phyloP scores from a whole-genome alignment of 768 basidiomycete genomes.

The Tephrocybe sp. region DNA sequence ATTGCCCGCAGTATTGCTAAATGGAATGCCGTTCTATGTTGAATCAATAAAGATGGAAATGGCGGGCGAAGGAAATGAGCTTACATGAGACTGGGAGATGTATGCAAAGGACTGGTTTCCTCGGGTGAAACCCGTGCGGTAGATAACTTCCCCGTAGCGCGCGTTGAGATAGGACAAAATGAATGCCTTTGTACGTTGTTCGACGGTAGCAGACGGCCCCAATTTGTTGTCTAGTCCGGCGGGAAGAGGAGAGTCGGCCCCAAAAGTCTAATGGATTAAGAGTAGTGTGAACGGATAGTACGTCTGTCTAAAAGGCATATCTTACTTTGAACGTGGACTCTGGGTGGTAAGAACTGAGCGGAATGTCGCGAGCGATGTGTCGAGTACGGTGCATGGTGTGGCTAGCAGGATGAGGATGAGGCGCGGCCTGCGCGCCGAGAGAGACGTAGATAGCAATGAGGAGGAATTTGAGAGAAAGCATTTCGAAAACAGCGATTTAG shows the following conservation, averaged over 20 bases:
- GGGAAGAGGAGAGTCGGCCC: neutral
- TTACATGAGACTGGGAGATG: conserved; percentile 23
- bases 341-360: neutral
- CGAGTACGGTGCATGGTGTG: neutral
- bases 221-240: neutral
- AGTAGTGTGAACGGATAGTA: neutral
- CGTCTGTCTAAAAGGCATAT: neutral
- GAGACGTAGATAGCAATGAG: neutral
- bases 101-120: conserved; percentile 21
- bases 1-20: conserved; percentile 34
- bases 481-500: neutral
- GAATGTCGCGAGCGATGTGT: neutral
- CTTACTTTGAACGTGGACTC: neutral
- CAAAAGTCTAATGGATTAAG: neutral
- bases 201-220: neutral
- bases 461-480: neutral
- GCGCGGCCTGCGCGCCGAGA: conserved; percentile 1
- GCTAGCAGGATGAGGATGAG: neutral
- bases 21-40: conserved; percentile 28
- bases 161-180: neutral
- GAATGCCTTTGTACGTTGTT: neutral
- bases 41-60: neutral
- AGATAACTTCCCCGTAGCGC: neutral
- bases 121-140: conserved; percentile 16
- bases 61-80: neutral